A percentile compares a stretch with the other conserved stretches of the same genome.
These are phyloP conservation scores for Rubroboletus pulcherrimus DNA, from an alignment of 768 basidiomycete genomes.

Conservation along the genomic window DNA sequence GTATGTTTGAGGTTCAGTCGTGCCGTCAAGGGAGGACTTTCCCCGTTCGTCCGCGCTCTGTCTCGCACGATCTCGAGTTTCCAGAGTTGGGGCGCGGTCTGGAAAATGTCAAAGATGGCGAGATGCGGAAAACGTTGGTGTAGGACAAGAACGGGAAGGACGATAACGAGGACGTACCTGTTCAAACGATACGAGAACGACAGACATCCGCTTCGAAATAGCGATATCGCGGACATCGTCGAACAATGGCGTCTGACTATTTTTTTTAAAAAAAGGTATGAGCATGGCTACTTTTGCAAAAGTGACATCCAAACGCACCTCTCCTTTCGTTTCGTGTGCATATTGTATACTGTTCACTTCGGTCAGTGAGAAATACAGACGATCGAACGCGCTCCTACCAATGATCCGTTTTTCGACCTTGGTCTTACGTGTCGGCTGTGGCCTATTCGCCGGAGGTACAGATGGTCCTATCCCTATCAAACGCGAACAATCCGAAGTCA, in stretches of 20 bases:
- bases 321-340: constrained; percentile 42
- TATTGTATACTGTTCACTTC: constrained; percentile 41
- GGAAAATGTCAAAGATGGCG: not conserved
- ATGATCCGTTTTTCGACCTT: constrained; percentile 51
- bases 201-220: constrained; percentile 39
- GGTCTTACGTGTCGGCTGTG: constrained; percentile 44
- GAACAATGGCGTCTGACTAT: constrained; percentile 49
- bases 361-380: constrained; percentile 1
- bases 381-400: constrained; percentile 29
- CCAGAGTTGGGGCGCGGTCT: constrained; percentile 77
- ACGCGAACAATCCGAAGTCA: constrained; percentile 43
- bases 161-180: constrained; percentile 11
- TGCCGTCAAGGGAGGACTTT: constrained; percentile 10
- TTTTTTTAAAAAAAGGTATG: no score
- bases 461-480: constrained; percentile 47
- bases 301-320: constrained; percentile 32
- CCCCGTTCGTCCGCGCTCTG: constrained; percentile 31
- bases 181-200: constrained; percentile 39
- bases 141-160: not conserved
- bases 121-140: not conserved
- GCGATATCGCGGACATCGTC: constrained; percentile 52
- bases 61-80: constrained; percentile 62
- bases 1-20: constrained; percentile 51
- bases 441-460: constrained; percentile 36
- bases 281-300: not conserved